Conservation (phyloP, 257 asterid genomes). For the Prunella vulgaris region DNA sequence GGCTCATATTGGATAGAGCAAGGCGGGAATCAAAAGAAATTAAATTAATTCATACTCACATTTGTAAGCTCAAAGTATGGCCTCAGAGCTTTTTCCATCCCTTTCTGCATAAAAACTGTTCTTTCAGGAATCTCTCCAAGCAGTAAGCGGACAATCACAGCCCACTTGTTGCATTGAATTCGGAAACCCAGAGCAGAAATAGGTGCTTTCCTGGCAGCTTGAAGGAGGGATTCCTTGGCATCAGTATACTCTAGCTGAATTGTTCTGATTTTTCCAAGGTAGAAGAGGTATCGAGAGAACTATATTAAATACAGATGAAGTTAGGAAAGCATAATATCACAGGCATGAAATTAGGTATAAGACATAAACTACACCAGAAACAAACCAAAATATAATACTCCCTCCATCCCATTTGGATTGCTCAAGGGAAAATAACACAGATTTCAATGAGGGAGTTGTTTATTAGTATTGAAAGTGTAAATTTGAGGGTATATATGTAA, state of each 20-base stretch:
- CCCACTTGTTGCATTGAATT: slow-evolving; percentile 88
- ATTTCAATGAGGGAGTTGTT: too few species aligned
- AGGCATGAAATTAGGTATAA: background rate
- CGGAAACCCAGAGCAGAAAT: slow-evolving; percentile 82
- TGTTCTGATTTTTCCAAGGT: slow-evolving; percentile 91
- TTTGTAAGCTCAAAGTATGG: slow-evolving; percentile 96
- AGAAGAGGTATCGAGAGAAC: slow-evolving; percentile 92
- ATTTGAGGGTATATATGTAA: too few species aligned
- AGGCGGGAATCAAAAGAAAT: background rate
- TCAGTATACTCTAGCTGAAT: slow-evolving; percentile 95
- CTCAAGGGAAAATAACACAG: too few species aligned
- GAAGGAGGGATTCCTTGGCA: slow-evolving; percentile 93
- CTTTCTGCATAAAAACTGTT: slow-evolving; percentile 92
- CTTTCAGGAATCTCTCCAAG: slow-evolving; percentile 98
- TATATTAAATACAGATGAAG: background rate
- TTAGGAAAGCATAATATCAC: background rate
- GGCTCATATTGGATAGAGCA: background rate
- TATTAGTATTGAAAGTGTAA: too few species aligned
- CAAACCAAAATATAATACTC: background rate
- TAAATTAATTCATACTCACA: slow-evolving; percentile 42
- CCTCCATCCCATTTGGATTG: too few species aligned
- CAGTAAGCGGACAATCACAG: slow-evolving; percentile 81
- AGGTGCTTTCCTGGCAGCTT: slow-evolving; percentile 96
- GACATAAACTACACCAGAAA: background rate
- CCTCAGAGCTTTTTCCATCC: slow-evolving; percentile 86